phyloP scores from a whole-genome alignment of 768 basidiomycete genomes.

The Termitomyces sp. region DNA sequence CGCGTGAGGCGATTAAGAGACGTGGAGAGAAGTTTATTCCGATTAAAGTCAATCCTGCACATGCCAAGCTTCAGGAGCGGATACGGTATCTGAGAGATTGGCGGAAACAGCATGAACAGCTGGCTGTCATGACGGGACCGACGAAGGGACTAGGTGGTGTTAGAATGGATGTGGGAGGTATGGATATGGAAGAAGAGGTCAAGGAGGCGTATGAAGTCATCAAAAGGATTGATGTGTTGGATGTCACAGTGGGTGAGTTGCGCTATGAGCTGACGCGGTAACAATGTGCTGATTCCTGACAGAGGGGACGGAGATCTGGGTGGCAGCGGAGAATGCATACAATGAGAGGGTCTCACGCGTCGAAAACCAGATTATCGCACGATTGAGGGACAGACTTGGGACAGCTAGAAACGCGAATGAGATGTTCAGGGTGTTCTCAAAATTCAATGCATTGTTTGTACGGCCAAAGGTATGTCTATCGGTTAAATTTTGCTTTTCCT shows the following conservation, averaged over 20 bases:
- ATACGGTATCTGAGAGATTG: conserved; percentile 84
- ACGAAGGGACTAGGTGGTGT: conserved; percentile 77
- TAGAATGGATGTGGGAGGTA: conserved; percentile 75
- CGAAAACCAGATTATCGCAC: conserved; percentile 97
- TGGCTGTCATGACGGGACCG: conserved; percentile 95
- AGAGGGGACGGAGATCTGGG: conserved; percentile 99
- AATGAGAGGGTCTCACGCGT: conserved; percentile 96
- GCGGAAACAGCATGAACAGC: conserved; percentile 95
- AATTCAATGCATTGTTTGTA: conserved; percentile 96
- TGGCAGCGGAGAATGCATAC: conserved; percentile 94
- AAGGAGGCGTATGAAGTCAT: conserved; percentile 96
- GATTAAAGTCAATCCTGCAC: conserved; percentile 90
- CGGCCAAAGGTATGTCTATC: conserved; percentile 71
- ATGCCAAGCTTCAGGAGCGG: conserved; percentile 87
- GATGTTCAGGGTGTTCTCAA: conserved; percentile 99
- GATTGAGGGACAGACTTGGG: conserved; percentile 85
- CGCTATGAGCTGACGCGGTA: neutral
- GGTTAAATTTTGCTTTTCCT: neutral
- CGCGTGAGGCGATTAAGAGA: conserved; percentile 88
- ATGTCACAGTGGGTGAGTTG: conserved; percentile 80
- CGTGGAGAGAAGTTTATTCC: conserved; percentile 92
- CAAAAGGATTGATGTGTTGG: conserved; percentile 93
- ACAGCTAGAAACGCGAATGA: conserved; percentile 97
- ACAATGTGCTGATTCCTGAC: conserved; percentile 2
- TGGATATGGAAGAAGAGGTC: conserved; percentile 99